Evolutionary conservation across 73 alveolate genomes (phyloP), one percentile per base, ranked within the genome.

Genomic region (Paramecium pentaurelia): DNA sequence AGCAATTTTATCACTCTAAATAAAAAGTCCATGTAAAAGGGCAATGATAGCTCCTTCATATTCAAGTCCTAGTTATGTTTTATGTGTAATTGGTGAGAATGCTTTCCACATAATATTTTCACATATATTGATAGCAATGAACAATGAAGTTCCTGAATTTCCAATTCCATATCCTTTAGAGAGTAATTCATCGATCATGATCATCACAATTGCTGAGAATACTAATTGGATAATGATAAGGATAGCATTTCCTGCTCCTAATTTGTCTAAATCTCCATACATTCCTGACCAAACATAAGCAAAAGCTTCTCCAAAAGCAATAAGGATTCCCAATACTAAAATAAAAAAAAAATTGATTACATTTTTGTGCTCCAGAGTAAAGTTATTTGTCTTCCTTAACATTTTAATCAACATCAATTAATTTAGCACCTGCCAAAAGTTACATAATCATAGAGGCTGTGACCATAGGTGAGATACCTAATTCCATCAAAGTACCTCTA

Each of bases 41-140:
- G 99, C 99, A 73, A 99, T 95, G 71, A 99, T 93, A 80, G 99
- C 99, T n/a, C 99, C 99, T 95, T 99, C 99, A 95, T 98, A 99
- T 95, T 99, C 99, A 47, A 97, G 92, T 11, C 99, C 99, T 58
- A 93, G 93, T 84, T 97, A 99, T 49, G 98, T 97, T 77, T 97
- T 96, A 96, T 98, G 97, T 59, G 99, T 99, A 95, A 98, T 97
- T 22, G 99, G 99, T 77, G 99, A 95, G 95, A 99, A 98, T 36
- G 99, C 97, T 97, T 97, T 99, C 99, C 99, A 99, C 90, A 99
- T 97, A 92, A 99, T 98, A 95, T 97, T 98, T 95, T 99, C 99
- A 86, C 99, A 98, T 77, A 99, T 98, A 97, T 98, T 99, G 85
- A 98, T 98, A 58, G 99, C 99, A 94, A 99, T 99, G 97, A 99